These are phyloP conservation scores for Gossypium longicalyx DNA, from an alignment of 345 rosid species.

Conservation along the genomic window DNA sequence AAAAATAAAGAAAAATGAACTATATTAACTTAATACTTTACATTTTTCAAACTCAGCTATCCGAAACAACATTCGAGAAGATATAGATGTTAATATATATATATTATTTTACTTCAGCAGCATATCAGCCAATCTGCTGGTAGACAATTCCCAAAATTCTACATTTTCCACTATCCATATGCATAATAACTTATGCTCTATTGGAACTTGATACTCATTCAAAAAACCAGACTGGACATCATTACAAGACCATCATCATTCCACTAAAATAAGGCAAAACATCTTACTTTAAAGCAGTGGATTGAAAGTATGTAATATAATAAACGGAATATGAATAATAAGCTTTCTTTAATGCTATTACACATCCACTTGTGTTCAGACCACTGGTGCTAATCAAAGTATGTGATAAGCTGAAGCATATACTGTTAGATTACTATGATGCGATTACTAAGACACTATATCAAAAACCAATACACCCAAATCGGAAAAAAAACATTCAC, in stretches of 20 bases:
- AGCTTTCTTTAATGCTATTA: background rate
- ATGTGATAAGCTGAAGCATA: background rate
- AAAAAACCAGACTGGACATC: constrained; percentile 23
- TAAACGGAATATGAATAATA: background rate
- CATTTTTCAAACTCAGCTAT: background rate
- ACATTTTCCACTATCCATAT: constrained; percentile 8
- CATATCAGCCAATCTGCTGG: constrained; percentile 12
- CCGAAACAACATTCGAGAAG: constrained; percentile 23
- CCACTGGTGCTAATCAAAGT: background rate
- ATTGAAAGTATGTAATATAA: constrained; percentile 11
- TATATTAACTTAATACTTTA: background rate
- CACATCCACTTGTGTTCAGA: background rate
- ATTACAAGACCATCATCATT: constrained; percentile 16
- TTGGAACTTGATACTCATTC: constrained; percentile 49
- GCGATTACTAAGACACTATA: background rate
- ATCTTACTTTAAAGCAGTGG: constrained; percentile 10
- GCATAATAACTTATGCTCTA: constrained; percentile 11
- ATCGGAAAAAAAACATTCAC: too few species aligned
- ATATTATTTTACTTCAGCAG: constrained; percentile 15
- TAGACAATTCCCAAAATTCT: constrained; percentile 31
- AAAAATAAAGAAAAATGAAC: background rate
- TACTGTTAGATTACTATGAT: background rate
- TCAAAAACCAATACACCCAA: background rate
- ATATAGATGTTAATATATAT: background rate
- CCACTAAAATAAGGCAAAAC: constrained; percentile 15